These are phyloP conservation scores for Backusella liffmaniae DNA, from an alignment of 192 early-diverging fungal genomes.

Conservation along the genomic window DNA sequence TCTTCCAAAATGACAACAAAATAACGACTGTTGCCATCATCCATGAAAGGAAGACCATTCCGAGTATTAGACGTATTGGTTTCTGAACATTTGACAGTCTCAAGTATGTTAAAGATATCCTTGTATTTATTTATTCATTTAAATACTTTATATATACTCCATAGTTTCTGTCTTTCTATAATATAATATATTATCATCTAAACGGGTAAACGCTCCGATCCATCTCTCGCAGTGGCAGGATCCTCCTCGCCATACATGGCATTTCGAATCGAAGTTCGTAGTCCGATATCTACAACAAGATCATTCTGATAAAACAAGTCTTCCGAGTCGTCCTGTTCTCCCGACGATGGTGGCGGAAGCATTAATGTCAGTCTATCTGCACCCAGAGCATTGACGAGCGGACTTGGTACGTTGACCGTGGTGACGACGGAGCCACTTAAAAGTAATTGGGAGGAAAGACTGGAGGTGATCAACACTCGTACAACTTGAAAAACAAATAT, in stretches of 20 bases:
- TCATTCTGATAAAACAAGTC: slow-evolving; percentile 25
- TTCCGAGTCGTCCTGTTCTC: slow-evolving; percentile 5
- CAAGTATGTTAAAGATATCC: too few relatives aligned
- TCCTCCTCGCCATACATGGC: slow-evolving; percentile 32
- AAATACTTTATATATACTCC: too few relatives aligned
- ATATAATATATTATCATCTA: too few relatives aligned
- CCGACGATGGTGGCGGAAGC: background rate
- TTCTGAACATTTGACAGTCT: too few relatives aligned
- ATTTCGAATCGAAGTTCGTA: slow-evolving; percentile 29
- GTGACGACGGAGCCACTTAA: background rate
- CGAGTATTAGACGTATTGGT: too few relatives aligned
- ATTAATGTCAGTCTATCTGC: slow-evolving; percentile 20
- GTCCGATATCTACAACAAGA: slow-evolving; percentile 27
- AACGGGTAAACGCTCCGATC: slow-evolving; percentile 18
- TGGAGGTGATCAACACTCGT: slow-evolving; percentile 30
- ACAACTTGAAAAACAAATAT: slow-evolving; percentile 29
- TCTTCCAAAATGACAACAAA: too few relatives aligned
- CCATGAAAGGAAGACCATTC: too few relatives aligned
- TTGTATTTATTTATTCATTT: too few relatives aligned
- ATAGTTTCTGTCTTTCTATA: too few relatives aligned
- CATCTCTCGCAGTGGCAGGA: slow-evolving; percentile 19
- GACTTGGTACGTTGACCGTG: slow-evolving; percentile 5
- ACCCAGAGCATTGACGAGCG: slow-evolving; percentile 12
- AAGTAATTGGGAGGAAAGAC: slow-evolving; percentile 20
- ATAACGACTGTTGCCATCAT: too few relatives aligned